A percentile compares a stretch with the other conserved stretches of the same genome.
These are phyloP conservation scores for Paracamarosporium sp. DNA, from an alignment of 2,329 filamentous ascomycete species.

Conservation along the genomic window DNA sequence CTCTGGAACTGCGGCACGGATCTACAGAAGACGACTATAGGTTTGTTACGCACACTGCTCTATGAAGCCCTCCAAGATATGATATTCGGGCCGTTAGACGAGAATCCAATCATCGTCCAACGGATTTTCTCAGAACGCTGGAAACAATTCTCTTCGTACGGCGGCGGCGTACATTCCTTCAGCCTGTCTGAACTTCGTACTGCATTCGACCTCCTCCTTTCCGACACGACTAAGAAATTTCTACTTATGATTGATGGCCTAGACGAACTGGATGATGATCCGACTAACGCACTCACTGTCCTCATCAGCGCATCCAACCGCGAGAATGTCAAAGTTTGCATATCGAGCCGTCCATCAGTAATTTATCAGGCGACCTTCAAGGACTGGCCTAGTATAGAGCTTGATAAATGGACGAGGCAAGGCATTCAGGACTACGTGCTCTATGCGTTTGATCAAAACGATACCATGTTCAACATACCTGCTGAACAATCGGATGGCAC, in stretches of 20 bases:
- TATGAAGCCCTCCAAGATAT: slow-evolving; percentile 41
- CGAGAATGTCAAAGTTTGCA: slow-evolving; percentile 40
- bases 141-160: slow-evolving; percentile 36
- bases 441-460: slow-evolving; percentile 22
- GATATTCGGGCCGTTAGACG: slow-evolving; percentile 37
- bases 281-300: slow-evolving; percentile 27
- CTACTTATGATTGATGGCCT: slow-evolving; percentile 41
- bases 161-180: slow-evolving; percentile 31
- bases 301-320: slow-evolving; percentile 25
- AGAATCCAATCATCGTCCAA: slow-evolving; percentile 30
- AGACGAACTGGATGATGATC: slow-evolving; percentile 35
- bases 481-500: slow-evolving; percentile 25
- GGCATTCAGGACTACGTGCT: slow-evolving; percentile 29
- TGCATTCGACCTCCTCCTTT: slow-evolving; percentile 34
- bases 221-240: slow-evolving; percentile 37
- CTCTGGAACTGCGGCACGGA: slow-evolving; percentile 52
- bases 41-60: slow-evolving; percentile 33
- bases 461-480: slow-evolving; percentile 28
- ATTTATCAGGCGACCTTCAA: slow-evolving; percentile 31
- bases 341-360: slow-evolving; percentile 33
- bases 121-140: slow-evolving; percentile 36
- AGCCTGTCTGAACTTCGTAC: slow-evolving; percentile 27
- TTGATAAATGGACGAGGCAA: slow-evolving; percentile 27
- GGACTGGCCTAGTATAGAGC: slow-evolving; percentile 24
- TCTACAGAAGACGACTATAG: slow-evolving; percentile 32